Evolutionary conservation across 2,329 filamentous ascomycete species (phyloP), one percentile per base, ranked within the genome.

Genomic region (Diaporthe batatas): DNA sequence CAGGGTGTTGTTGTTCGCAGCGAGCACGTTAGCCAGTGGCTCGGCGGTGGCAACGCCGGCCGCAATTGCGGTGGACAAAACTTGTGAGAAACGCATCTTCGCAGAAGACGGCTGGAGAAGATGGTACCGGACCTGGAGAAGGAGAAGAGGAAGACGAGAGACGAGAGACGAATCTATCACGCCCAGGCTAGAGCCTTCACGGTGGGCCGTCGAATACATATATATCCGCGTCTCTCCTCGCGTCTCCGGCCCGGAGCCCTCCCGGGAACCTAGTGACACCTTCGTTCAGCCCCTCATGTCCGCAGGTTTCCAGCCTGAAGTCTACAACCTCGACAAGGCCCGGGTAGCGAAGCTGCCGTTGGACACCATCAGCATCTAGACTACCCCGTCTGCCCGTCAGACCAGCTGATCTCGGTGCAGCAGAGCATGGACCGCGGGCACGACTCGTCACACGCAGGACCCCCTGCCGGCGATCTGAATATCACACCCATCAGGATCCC

Each of bases 1-100:
- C 12, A 74, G 58, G 25, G 62, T 67, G 34, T 74, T 54, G 32
- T 68, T 68, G 57, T 75, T 75, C 18, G 64, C 53, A 11, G 69
- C 39, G 12, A 75, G 58, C 29, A 75, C 65, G 25, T 70, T 51
- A 7, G 72, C 51, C n/a, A 75, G 47, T 6, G 72, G 49, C 47
- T 62, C 72, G 23, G 72, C 72, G 29, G 68, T n/a, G 32, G 53
- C 58, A 5, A 64, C 49, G 47, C 59, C 72, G 32, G 47, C 62
- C 62, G 42, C 34, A 12, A 75, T 34, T 21, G 34, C 36, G 44
- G 67, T 21, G 34, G 73, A 55, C 25, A 75, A 55, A 4, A 71
- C 21, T n/a, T 25, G 53, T 51, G 54, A 59, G 23, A 73, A 29
- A 59, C 59, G 58, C 71, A 75, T 73, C 18, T 71, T 68, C 70